A percentile compares a stretch with the other conserved stretches of the same genome.
Conservation (phyloP, 306 rosid genomes). For the Ormosia emarginata region DNA sequence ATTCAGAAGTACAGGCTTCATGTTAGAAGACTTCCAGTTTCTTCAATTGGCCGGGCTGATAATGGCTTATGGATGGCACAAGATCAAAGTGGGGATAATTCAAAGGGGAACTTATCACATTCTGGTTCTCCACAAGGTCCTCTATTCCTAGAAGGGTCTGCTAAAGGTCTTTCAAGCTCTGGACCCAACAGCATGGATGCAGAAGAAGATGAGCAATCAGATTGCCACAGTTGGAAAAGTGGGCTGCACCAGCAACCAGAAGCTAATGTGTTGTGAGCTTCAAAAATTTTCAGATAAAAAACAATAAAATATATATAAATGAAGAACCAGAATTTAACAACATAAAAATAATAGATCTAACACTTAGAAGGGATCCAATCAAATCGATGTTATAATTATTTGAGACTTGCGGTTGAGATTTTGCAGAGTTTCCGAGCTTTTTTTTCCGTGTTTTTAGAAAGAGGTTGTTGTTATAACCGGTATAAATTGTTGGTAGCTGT, state of each 20-base stretch:
- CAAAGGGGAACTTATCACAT: slow-evolving; percentile 41
- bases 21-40: slow-evolving; percentile 56
- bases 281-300: slow-evolving; percentile 40
- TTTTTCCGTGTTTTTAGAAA: background rate
- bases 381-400: slow-evolving; percentile 18
- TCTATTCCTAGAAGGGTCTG: slow-evolving; percentile 44
- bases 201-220: slow-evolving; percentile 78
- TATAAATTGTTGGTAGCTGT: slow-evolving; percentile 1
- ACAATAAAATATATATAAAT: slow-evolving; percentile 22
- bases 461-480: slow-evolving; percentile 19
- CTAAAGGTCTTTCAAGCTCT: slow-evolving; percentile 51
- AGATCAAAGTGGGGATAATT: slow-evolving; percentile 44
- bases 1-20: slow-evolving; percentile 89
- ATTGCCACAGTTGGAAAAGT: slow-evolving; percentile 66
- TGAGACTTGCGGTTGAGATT: slow-evolving; percentile 17
- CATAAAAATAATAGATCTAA: slow-evolving; percentile 34
- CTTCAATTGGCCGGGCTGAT: slow-evolving; percentile 26
- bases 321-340: slow-evolving; percentile 32
- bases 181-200: slow-evolving; percentile 55
- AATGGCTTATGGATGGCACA: slow-evolving; percentile 41
- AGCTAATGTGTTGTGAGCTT: slow-evolving; percentile 32
- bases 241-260: slow-evolving; percentile 37
- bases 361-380: slow-evolving; percentile 21
- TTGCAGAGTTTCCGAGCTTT: background rate
- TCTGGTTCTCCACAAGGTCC: slow-evolving; percentile 81